These are phyloP conservation scores for Pezicula radicicola DNA, from an alignment of 2,329 filamentous ascomycete species.

Conservation along the genomic window DNA sequence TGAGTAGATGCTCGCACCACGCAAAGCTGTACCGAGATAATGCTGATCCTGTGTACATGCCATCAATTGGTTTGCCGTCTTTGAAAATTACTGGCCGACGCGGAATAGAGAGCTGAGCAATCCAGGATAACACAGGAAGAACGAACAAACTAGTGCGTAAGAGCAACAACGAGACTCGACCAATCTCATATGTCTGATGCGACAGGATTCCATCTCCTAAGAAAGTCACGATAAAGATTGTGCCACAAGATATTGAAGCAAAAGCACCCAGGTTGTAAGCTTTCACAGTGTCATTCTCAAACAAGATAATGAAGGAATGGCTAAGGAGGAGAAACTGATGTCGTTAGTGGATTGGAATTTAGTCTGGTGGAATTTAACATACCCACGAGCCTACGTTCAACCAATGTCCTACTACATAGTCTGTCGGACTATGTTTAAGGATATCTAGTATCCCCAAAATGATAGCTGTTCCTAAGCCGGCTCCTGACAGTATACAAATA, in stretches of 20 bases:
- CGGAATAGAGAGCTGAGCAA: slow-evolving; percentile 54
- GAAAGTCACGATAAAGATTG: slow-evolving; percentile 42
- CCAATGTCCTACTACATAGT: slow-evolving; percentile 54
- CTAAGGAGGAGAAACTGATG: slow-evolving; percentile 46
- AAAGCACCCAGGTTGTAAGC: slow-evolving; percentile 52
- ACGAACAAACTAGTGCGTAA: slow-evolving; percentile 47
- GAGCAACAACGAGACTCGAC: slow-evolving; percentile 30
- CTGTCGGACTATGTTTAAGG: slow-evolving; percentile 27
- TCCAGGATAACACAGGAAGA: slow-evolving; percentile 38
- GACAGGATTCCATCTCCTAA: slow-evolving; percentile 41
- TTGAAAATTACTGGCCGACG: slow-evolving; percentile 65
- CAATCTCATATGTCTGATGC: slow-evolving; percentile 17
- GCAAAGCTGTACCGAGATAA: slow-evolving; percentile 61
- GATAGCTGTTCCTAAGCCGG: slow-evolving; percentile 54
- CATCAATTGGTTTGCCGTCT: slow-evolving; percentile 58
- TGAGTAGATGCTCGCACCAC: slow-evolving; percentile 58
- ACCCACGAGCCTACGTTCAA: slow-evolving; percentile 63
- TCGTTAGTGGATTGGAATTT: slow-evolving; percentile 6
- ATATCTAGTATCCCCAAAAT: slow-evolving; percentile 53
- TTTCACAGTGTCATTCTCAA: slow-evolving; percentile 47
- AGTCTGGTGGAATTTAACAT: slow-evolving; percentile 34
- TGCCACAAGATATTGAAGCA: slow-evolving; percentile 43
- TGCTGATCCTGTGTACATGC: slow-evolving; percentile 57
- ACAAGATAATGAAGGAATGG: slow-evolving; percentile 47
- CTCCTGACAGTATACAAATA: slow-evolving; percentile 48